A percentile compares a stretch with the other conserved stretches of the same genome.
phyloP scores from a whole-genome alignment of 352 stramenopile genomes.

The Phytophthora brassicae region DNA sequence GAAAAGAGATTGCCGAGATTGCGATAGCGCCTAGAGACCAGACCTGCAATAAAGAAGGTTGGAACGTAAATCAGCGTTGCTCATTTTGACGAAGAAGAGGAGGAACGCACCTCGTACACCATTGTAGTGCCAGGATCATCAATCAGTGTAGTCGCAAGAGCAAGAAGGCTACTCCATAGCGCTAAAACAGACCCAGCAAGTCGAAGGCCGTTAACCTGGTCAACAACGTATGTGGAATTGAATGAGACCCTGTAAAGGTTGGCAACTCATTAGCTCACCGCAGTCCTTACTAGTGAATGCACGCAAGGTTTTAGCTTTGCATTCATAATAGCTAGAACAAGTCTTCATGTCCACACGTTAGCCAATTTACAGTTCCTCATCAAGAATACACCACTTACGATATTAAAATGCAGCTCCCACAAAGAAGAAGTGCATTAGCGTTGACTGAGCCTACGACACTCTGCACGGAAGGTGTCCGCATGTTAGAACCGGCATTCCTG shows the following conservation, averaged over 20 bases:
- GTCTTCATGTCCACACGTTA: constrained; percentile 9
- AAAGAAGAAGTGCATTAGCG: constrained; percentile 39
- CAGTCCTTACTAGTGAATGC: constrained; percentile 40
- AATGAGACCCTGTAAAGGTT: not conserved
- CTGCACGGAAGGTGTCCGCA: constrained; percentile 19
- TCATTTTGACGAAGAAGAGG: not conserved
- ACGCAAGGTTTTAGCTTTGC: constrained; percentile 50
- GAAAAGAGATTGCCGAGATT: constrained; percentile 39
- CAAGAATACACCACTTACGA: constrained; percentile 28
- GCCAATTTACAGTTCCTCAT: not conserved
- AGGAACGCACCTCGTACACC: constrained; percentile 41
- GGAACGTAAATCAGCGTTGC: not conserved
- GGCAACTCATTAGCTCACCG: not conserved
- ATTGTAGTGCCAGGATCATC: constrained; percentile 46
- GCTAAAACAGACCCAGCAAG: constrained; percentile 43
- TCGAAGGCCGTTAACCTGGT: constrained; percentile 54
- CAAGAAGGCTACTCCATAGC: constrained; percentile 45
- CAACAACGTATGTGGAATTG: not conserved
- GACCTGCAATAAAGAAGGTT: constrained; percentile 24
- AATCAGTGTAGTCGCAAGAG: constrained; percentile 34
- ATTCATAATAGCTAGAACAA: constrained; percentile 35
- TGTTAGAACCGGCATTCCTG: constrained; percentile 4
- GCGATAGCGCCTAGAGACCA: constrained; percentile 64
- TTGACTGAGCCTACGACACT: constrained; percentile 44
- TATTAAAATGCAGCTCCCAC: constrained; percentile 23